Percentiles rank a stretch among this genome's conserved stretches.
Evolutionary conservation across 139 green algal species (phyloP).

Genomic region (Micractinium conductrix): DNA sequence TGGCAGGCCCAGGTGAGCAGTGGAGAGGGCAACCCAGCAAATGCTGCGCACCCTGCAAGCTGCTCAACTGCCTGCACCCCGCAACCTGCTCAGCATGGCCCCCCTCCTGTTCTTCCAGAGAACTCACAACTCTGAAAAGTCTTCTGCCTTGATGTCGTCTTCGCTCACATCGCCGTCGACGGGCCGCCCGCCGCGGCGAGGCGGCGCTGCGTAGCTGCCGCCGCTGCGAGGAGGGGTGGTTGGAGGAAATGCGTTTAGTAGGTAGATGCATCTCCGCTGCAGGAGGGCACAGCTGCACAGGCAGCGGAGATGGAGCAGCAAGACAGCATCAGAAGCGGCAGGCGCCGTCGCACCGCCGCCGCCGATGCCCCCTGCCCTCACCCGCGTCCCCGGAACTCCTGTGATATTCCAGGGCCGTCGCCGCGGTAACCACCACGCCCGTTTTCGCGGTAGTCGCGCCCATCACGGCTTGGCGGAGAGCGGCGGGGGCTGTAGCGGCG

Average conservation of each 20-base stretch:
- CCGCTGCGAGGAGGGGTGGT: too few relatives aligned
- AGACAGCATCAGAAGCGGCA: neutral
- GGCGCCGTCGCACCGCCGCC: neutral
- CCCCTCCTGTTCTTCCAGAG: too few relatives aligned
- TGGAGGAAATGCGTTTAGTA: too few relatives aligned
- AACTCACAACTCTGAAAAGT: slow-evolving; percentile 42
- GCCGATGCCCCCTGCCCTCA: neutral
- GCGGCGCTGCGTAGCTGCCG: neutral
- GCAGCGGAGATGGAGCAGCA: too few relatives aligned
- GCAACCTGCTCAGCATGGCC: too few relatives aligned
- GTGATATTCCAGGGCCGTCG: neutral
- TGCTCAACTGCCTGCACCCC: too few relatives aligned
- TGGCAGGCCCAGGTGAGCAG: too few relatives aligned
- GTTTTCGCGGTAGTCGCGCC: neutral
- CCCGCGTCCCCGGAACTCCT: slow-evolving; percentile 11
- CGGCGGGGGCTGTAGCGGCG: neutral
- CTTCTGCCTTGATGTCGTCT: slow-evolving; percentile 48
- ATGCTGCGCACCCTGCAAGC: too few relatives aligned
- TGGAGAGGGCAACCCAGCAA: neutral
- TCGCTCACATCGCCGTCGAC: slow-evolving; percentile 45
- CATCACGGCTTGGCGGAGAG: slow-evolving; percentile 1
- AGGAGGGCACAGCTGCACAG: neutral
- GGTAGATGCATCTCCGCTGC: neutral
- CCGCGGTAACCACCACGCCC: neutral
- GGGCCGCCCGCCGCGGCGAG: neutral